Base-by-base conservation (phyloP, 1,284 basidiomycete genomes). In the Trichosporon ovoides region DNA sequence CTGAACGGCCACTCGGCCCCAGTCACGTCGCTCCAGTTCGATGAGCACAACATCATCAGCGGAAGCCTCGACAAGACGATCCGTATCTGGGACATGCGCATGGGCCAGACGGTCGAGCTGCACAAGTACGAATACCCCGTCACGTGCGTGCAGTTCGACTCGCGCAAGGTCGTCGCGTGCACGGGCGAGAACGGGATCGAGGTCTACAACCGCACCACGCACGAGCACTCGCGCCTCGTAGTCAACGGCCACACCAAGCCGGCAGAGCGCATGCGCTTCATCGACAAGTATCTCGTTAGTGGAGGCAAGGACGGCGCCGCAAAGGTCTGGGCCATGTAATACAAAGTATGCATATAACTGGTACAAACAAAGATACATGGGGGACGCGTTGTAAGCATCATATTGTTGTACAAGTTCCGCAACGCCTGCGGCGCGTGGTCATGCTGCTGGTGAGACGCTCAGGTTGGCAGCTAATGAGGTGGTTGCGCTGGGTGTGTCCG, bases 11-110 rank as follows among this genome's bases (percentile, higher is more conserved):
- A 99, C 75, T 97, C 91, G 1, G 90, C 83, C 0, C 93, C 96
- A 4, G 86, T 98, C 51, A 98, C 92, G 2, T 92, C 87, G 69
- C 80, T 99, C 19, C 96, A 98, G 74, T 98, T 99, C 70, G 96
- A 99, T 79, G 94, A 98, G 79, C 82, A 88, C 59, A 87, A 97
- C 74, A 87, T 98, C 67, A 86, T 89, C 53, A 93, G 87, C 53
- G 95, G 95, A 40, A 89, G 88, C 76, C 80, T 97, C 53, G 95
- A 98, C 80, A 95, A 93, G 79, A 88, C 90, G n/a, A 82, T 97
- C 60, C 66, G 92, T 90, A 90, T 94, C 66, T 99, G 96, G 96
- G 96, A 99, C 72, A 83, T 99, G 50, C 86, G 96, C 20, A 93
- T 87, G 28, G 95, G 96, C 31, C 83, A 85, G 20, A 87, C 88